A percentile compares a stretch with the other conserved stretches of the same genome.
Evolutionary conservation across 1,139 yeast species (phyloP).

Genomic region (Saccharomyces hybrid): DNA sequence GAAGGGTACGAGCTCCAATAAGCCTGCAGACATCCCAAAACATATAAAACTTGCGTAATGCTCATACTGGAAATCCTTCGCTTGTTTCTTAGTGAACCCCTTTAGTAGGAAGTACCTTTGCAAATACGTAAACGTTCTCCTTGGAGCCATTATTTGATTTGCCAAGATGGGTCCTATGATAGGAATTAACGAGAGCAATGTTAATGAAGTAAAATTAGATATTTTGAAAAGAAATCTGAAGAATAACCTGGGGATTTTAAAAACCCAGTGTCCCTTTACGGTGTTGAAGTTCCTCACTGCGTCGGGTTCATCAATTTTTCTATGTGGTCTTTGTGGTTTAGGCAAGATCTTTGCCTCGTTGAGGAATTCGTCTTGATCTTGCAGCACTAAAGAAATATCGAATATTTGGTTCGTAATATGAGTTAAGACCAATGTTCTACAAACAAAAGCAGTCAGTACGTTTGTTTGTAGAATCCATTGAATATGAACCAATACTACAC

Average conservation of each 20-base stretch:
- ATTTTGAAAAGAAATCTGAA: slow-evolving; percentile 5
- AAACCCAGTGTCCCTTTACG: slow-evolving; percentile 8
- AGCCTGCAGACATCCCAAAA: slow-evolving; percentile 30
- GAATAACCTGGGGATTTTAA: slow-evolving; percentile 6
- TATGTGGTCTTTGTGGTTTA: slow-evolving; percentile 8
- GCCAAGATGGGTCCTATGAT: slow-evolving; percentile 24
- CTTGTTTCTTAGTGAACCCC: slow-evolving; percentile 9
- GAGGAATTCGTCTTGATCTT: slow-evolving; percentile 18
- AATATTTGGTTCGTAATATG: slow-evolving; percentile 21
- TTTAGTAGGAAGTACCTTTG: slow-evolving; percentile 16
- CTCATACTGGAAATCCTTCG: slow-evolving; percentile 15
- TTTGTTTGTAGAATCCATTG: slow-evolving; percentile 27
- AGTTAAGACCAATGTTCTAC: slow-evolving; percentile 20
- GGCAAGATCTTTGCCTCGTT: slow-evolving; percentile 12
- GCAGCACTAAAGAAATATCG: slow-evolving; percentile 21
- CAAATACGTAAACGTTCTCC: slow-evolving; percentile 23
- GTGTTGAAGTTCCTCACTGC: background rate
- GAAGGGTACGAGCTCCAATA: slow-evolving; percentile 29
- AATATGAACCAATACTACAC: slow-evolving; percentile 21
- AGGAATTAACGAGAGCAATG: slow-evolving; percentile 21
- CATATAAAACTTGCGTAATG: slow-evolving; percentile 24
- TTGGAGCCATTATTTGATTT: slow-evolving; percentile 22
- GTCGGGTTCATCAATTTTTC: slow-evolving; percentile 5
- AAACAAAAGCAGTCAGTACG: slow-evolving; percentile 19
- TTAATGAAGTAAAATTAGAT: slow-evolving; percentile 7